These are phyloP conservation scores for Fusarium anguioides DNA, from an alignment of 2,329 filamentous ascomycete species.

Conservation along the genomic window DNA sequence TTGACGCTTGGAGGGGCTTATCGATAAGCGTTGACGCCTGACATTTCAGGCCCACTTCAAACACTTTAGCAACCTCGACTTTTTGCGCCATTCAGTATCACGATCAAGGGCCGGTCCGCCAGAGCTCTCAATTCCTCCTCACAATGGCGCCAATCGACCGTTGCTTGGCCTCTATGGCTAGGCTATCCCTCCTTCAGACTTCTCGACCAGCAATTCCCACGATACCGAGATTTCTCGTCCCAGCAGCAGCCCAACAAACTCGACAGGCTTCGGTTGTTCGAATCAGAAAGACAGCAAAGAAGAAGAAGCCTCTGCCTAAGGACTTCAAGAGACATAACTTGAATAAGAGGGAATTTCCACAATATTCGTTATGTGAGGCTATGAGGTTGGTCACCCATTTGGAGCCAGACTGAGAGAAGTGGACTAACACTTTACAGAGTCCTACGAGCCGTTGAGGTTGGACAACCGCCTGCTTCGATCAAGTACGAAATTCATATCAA, in stretches of 20 bases:
- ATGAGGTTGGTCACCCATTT: conserved; percentile 74
- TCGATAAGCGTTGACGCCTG: conserved; percentile 44
- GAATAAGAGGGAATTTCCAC: conserved; percentile 68
- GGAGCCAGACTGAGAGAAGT: not conserved
- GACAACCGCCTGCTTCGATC: conserved; percentile 73
- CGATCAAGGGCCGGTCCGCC: conserved; percentile 29
- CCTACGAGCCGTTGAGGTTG: conserved; percentile 91
- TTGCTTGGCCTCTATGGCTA: conserved; percentile 66
- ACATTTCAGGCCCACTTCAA: conserved; percentile 37
- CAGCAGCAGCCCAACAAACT: conserved; percentile 55
- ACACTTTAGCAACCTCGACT: conserved; percentile 34
- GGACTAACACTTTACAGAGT: conserved; percentile 67
- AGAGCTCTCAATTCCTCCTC: conserved; percentile 45
- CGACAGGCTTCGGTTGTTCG: conserved; percentile 55
- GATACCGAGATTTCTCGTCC: conserved; percentile 63
- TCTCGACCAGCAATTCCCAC: conserved; percentile 55
- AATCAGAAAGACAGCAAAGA: conserved; percentile 64
- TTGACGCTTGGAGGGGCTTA: conserved; percentile 29
- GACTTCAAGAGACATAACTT: conserved; percentile 74
- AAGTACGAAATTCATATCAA: conserved; percentile 94
- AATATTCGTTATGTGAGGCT: conserved; percentile 88
- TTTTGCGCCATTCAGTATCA: conserved; percentile 40
- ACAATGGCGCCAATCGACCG: conserved; percentile 64
- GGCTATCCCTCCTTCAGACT: conserved; percentile 57
- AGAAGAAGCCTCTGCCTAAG: conserved; percentile 72